Conservation (phyloP, 1,284 basidiomycete genomes). For the Sporisorium iseilematis-ciliati region DNA sequence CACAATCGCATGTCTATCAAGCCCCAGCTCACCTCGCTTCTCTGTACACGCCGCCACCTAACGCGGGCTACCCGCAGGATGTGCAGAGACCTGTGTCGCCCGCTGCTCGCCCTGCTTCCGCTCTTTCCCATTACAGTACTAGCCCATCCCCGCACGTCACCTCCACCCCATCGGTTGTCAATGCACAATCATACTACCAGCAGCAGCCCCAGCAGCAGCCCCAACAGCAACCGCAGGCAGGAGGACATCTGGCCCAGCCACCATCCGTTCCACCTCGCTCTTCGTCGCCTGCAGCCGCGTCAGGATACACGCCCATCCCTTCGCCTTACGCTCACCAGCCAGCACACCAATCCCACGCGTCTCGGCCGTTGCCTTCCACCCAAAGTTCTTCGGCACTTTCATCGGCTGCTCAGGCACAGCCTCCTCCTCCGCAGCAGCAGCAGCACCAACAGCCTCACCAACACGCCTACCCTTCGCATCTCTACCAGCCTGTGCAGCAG, state of each 20-base stretch:
- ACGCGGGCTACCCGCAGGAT: slow-evolving; percentile 4
- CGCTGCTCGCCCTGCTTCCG: slow-evolving; percentile 31
- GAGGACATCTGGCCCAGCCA: slow-evolving; percentile 24
- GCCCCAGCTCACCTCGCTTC: slow-evolving; percentile 46
- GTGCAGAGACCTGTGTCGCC: slow-evolving; percentile 43
- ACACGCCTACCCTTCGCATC: slow-evolving; percentile 29
- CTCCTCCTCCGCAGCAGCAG: slow-evolving; percentile 6
- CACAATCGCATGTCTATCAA: slow-evolving; percentile 51
- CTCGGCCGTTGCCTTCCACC: slow-evolving; percentile 44
- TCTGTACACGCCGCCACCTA: slow-evolving; percentile 37
- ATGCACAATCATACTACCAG: slow-evolving; percentile 50
- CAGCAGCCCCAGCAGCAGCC: slow-evolving; percentile 32
- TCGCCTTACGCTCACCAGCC: slow-evolving; percentile 39
- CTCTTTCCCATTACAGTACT: slow-evolving; percentile 36
- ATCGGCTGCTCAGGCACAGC: slow-evolving; percentile 14
- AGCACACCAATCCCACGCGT: slow-evolving; percentile 13
- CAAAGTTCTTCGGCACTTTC: slow-evolving; percentile 25
- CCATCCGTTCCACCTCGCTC: slow-evolving; percentile 28
- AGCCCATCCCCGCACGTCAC: slow-evolving; percentile 20
- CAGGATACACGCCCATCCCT: slow-evolving; percentile 33
- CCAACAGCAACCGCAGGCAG: slow-evolving; percentile 24
- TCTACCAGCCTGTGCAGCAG: slow-evolving; percentile 35
- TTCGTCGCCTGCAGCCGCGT: slow-evolving; percentile 26
- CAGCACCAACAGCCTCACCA: slow-evolving; percentile 12
- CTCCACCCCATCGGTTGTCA: slow-evolving; percentile 44